Conservation (phyloP, 2,329 filamentous ascomycete genomes). For the Plenodomus biglobosus region DNA sequence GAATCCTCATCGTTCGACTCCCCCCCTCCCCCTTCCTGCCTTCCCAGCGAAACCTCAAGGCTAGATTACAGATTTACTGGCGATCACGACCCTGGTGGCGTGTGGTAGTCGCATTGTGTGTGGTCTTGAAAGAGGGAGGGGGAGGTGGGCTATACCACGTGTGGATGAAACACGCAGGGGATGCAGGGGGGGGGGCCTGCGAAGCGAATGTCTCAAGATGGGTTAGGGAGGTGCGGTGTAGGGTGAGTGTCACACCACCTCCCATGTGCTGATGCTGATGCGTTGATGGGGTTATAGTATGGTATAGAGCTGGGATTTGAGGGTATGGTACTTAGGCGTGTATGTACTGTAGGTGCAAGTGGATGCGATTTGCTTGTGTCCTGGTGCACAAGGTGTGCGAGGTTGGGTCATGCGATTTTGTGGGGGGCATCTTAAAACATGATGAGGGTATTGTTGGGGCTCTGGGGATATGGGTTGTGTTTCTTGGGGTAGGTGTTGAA, state of each 20-base stretch:
- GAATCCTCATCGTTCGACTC: background rate
- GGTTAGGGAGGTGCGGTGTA: conserved; percentile 1
- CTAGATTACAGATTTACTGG: background rate
- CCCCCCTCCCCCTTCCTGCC: too few species aligned
- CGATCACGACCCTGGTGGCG: conserved; percentile 1
- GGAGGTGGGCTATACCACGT: conserved; percentile 1
- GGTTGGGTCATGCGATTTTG: background rate
- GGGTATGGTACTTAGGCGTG: too few species aligned
- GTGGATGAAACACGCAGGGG: conserved; percentile 22
- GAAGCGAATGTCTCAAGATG: conserved; percentile 11
- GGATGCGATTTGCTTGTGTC: too few species aligned
- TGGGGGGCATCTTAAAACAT: too few species aligned
- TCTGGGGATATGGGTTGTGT: too few species aligned
- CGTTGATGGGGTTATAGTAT: too few species aligned
- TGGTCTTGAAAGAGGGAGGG: conserved; percentile 1
- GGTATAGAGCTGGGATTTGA: too few species aligned
- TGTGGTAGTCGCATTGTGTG: conserved; percentile 11
- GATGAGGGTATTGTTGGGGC: too few species aligned
- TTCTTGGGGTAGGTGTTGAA: too few species aligned
- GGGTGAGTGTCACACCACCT: conserved; percentile 16
- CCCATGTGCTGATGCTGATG: too few species aligned
- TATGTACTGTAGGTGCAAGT: too few species aligned
- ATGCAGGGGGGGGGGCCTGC: background rate
- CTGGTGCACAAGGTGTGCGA: too few species aligned
- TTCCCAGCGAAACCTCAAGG: background rate